Evolutionary conservation across 169 alveolate species (phyloP).

Genomic region (Cryptosporidium parvum): DNA sequence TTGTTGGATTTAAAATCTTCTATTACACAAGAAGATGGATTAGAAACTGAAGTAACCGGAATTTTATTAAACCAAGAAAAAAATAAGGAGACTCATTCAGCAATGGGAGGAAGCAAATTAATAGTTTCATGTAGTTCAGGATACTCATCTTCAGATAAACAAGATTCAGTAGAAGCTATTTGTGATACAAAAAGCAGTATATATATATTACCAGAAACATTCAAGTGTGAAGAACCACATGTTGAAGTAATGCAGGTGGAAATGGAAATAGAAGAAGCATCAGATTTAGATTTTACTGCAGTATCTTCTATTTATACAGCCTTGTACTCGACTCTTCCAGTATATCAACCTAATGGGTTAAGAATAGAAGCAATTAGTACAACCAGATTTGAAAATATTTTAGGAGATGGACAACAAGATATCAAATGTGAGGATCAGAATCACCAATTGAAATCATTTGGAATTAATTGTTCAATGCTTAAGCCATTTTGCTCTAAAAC

Average conservation of each 20-base stretch:
- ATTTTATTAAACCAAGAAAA: background rate
- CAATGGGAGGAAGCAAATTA: background rate
- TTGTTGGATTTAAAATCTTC: conserved; percentile 15
- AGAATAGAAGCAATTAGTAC: conserved; percentile 50
- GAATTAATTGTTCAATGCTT: conserved; percentile 55
- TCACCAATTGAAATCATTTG: conserved; percentile 54
- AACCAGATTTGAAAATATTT: background rate
- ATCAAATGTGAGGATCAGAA: conserved; percentile 42
- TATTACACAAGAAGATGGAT: background rate
- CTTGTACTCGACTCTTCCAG: conserved; percentile 41
- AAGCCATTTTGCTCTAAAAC: conserved; percentile 75
- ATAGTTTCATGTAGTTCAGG: conserved; percentile 46
- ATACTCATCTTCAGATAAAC: conserved; percentile 15
- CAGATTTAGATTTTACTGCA: conserved; percentile 48
- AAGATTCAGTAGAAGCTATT: conserved; percentile 6
- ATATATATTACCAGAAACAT: conserved; percentile 19
- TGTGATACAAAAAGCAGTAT: conserved; percentile 38
- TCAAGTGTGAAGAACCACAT: conserved; percentile 60
- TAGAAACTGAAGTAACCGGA: background rate
- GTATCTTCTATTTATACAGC: conserved; percentile 62
- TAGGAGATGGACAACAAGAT: background rate
- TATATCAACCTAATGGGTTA: conserved; percentile 53
- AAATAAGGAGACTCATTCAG: background rate
- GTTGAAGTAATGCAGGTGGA: conserved; percentile 47
- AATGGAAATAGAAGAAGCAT: conserved; percentile 22